Conservation (phyloP, 345 rosid species). For the sweet orange (Citrus sinensis) region DVS_A1.0 CM039166.1:10318501-10319000, state of each 20-base stretch:
- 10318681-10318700: background rate
- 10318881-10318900: no score
- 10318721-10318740: conserved; percentile 16
- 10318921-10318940: background rate
- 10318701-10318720: conserved; percentile 14
- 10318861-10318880: no score
- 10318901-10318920: background rate
- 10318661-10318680: background rate
- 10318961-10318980: no score
- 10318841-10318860: conserved; percentile 15
- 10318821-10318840: conserved; percentile 21
- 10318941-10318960: no score
- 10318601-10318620: no score
- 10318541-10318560: no score
- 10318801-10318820: conserved; percentile 26
- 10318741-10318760: conserved; percentile 15
- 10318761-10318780: conserved; percentile 29
- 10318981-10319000: no score
- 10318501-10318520: no score
- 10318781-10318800: conserved; percentile 32
- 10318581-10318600: no score
- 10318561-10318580: no score
- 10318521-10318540: no score
- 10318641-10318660: background rate
- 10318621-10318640: no score